Percentiles rank a stretch among this genome's conserved stretches.
Evolutionary conservation across 306 rosid genomes (phyloP).

Genomic region (Lupinus albus): DNA sequence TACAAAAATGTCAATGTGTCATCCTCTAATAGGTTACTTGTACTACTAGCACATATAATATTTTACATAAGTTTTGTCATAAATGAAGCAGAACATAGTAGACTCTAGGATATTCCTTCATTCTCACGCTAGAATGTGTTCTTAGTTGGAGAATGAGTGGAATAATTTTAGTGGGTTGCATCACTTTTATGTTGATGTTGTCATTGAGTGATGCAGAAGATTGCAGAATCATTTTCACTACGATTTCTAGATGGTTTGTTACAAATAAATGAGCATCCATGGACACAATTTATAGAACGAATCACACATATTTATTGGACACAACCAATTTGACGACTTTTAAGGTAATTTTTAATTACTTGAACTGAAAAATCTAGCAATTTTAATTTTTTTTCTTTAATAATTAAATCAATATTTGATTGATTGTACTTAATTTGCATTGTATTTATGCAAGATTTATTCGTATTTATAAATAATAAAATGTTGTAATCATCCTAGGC

Average conservation of each 20-base stretch:
- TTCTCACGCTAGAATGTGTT: slow-evolving; percentile 20
- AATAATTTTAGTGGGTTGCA: slow-evolving; percentile 44
- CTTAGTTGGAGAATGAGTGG: slow-evolving; percentile 42
- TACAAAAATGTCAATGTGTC: no score
- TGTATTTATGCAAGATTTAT: no score
- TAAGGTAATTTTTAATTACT: no score
- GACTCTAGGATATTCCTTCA: slow-evolving; percentile 32
- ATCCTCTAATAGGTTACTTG: no score
- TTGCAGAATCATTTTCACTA: slow-evolving; percentile 37
- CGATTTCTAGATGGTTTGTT: slow-evolving; percentile 44
- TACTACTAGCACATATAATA: no score
- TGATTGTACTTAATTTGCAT: no score
- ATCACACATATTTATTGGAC: no score
- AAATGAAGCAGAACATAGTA: not conserved
- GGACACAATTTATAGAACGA: slow-evolving; percentile 29
- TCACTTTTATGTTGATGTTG: slow-evolving; percentile 34
- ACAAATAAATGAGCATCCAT: slow-evolving; percentile 28
- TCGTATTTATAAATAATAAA: slow-evolving; percentile 32
- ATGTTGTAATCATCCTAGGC: slow-evolving; percentile 43
- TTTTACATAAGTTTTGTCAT: no score
- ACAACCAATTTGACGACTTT: no score
- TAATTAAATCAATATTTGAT: no score
- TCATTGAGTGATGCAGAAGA: slow-evolving; percentile 50
- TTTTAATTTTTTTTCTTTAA: no score
- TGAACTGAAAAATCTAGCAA: no score